These are phyloP conservation scores for Solanum arcanum DNA, from an alignment of 257 asterid species.

Conservation along the genomic window DNA sequence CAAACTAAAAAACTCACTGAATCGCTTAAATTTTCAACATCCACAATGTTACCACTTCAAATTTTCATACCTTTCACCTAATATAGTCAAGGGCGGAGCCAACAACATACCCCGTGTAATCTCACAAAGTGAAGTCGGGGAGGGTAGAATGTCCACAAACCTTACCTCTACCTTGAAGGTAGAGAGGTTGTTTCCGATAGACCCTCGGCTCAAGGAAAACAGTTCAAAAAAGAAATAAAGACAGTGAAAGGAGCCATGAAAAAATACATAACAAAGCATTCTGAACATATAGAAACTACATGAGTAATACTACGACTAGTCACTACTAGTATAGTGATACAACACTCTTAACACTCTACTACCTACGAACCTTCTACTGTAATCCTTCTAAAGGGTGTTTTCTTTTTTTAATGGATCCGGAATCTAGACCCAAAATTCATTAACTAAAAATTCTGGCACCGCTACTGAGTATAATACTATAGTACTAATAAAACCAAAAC, in stretches of 20 bases:
- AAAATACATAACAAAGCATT: not conserved
- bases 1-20: not conserved
- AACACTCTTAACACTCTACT: not conserved
- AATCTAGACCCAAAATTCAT: not conserved
- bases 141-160: not conserved
- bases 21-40: not conserved
- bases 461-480: not conserved
- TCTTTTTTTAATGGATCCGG: too few species aligned
- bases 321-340: not conserved
- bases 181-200: not conserved
- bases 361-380: not conserved
- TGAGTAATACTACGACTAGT: not conserved
- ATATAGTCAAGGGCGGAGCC: not conserved
- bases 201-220: not conserved
- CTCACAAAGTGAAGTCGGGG: not conserved
- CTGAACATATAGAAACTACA: not conserved
- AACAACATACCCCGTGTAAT: not conserved
- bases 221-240: not conserved
- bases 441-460: not conserved
- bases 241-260: not conserved
- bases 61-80: not conserved
- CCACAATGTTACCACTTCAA: not conserved
- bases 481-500: not conserved
- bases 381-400: not conserved
- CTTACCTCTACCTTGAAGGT: not conserved